Evolutionary conservation across 495 filamentous ascomycete genomes (phyloP).

Genomic region (Tuber brumale): DNA sequence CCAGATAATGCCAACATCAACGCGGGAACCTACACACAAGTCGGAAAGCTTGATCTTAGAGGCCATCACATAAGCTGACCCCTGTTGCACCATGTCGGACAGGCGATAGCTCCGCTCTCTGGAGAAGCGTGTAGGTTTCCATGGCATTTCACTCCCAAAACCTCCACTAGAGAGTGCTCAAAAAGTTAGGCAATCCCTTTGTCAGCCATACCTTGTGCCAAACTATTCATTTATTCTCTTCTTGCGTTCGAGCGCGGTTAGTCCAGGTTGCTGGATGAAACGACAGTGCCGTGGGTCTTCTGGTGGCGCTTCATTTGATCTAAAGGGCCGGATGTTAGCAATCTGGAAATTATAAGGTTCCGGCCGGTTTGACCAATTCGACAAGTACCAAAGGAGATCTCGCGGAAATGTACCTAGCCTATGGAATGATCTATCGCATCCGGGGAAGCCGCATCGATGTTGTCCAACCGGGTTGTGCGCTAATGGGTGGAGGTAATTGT

Average conservation of each 20-base stretch:
- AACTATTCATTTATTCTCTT: not conserved
- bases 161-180: not conserved
- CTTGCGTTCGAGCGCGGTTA: not conserved
- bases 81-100: not conserved
- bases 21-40: not conserved
- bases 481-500: slow-evolving; percentile 52
- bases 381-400: slow-evolving; percentile 33
- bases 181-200: not conserved
- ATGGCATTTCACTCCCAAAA: not conserved
- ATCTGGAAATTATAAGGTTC: slow-evolving; percentile 7
- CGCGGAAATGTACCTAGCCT: slow-evolving; percentile 52
- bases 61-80: not conserved
- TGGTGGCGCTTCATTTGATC: slow-evolving; percentile 42
- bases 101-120: not conserved
- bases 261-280: slow-evolving; percentile 9
- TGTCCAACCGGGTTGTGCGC: slow-evolving; percentile 46
- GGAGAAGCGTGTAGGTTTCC: not conserved
- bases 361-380: slow-evolving; percentile 4
- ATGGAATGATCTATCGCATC: slow-evolving; percentile 52
- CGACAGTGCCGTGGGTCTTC: slow-evolving; percentile 35
- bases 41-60: not conserved
- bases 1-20: not conserved
- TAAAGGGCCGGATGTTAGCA: slow-evolving; percentile 21
- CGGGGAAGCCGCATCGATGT: slow-evolving; percentile 47
- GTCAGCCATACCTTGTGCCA: not conserved